These are phyloP conservation scores for Avena sativa DNA, from an alignment of 176 grass and related monocot genomes.

Conservation along the genomic window DNA sequence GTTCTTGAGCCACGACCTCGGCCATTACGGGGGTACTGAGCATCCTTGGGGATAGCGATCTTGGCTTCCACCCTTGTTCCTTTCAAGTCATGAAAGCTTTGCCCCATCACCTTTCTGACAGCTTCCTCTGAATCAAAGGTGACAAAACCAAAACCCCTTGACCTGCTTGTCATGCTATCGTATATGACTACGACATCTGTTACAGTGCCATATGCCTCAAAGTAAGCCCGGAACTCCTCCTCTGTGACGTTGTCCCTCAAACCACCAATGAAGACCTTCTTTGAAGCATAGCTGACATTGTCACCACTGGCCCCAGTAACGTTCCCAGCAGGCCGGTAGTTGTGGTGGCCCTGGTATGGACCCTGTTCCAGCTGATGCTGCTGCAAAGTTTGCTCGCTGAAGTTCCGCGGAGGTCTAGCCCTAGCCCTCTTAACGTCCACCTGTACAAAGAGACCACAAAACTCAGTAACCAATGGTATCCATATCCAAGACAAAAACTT, in stretches of 20 bases:
- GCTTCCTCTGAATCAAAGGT: constrained; percentile 76
- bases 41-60: constrained; percentile 77
- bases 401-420: constrained; percentile 48
- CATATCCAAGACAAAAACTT: neutral
- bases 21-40: constrained; percentile 40
- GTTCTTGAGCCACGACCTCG: constrained; percentile 33
- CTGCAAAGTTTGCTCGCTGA: constrained; percentile 24
- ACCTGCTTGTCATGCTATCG: constrained; percentile 61
- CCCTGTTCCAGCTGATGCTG: constrained; percentile 46
- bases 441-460: constrained; percentile 20
- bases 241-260: constrained; percentile 65
- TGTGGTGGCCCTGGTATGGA: constrained; percentile 34
- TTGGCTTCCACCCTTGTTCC: constrained; percentile 77
- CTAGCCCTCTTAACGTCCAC: constrained; percentile 82
- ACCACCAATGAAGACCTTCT: constrained; percentile 89
- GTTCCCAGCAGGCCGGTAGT: constrained; percentile 10
- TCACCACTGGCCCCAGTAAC: neutral
- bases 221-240: constrained; percentile 65
- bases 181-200: constrained; percentile 83
- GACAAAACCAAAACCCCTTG: constrained; percentile 85
- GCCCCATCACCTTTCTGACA: constrained; percentile 58
- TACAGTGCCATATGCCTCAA: constrained; percentile 78
- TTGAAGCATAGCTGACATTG: constrained; percentile 46
- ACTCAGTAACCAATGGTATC: neutral
- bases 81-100: constrained; percentile 67